Conservation (phyloP, 2,329 filamentous ascomycete genomes). For the Aspergillus transmontanensis region DNA sequence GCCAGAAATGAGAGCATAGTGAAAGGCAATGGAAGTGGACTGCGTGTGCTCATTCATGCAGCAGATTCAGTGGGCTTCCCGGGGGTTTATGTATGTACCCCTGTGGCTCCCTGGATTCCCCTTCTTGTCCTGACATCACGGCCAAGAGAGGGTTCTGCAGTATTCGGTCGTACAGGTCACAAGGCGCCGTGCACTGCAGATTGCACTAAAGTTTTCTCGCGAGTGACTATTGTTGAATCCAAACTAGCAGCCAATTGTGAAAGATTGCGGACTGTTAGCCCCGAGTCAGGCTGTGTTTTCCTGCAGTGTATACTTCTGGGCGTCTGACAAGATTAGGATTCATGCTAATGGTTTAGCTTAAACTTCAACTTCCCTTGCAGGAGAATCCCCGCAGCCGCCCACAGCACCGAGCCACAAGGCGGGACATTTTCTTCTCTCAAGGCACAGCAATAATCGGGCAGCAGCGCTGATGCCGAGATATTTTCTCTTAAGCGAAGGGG, state of each 20-base stretch:
- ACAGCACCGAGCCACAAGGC: not conserved
- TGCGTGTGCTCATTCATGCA: not conserved
- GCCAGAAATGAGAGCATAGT: constrained; percentile 27
- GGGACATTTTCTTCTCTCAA: not conserved
- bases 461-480: not conserved
- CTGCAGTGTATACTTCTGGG: not conserved
- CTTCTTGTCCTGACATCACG: not conserved
- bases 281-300: not conserved
- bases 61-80: not conserved
- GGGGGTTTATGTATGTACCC: constrained; percentile 1
- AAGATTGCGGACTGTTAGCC: not conserved
- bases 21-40: not conserved
- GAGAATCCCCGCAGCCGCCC: not conserved
- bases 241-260: not conserved
- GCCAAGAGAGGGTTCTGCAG: not conserved
- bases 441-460: not conserved
- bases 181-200: not conserved
- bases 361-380: constrained; percentile 3
- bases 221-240: too few relatives aligned
- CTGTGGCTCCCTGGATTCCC: not conserved
- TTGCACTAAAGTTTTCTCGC: not conserved
- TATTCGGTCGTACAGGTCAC: not conserved
- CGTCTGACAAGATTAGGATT: constrained; percentile 1
- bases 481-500: not conserved
- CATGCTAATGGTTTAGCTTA: not conserved